A percentile compares a stretch with the other conserved stretches of the same genome.
Conservation (phyloP, 2,329 filamentous ascomycete genomes). For the Penicillium thymicola region DNA sequence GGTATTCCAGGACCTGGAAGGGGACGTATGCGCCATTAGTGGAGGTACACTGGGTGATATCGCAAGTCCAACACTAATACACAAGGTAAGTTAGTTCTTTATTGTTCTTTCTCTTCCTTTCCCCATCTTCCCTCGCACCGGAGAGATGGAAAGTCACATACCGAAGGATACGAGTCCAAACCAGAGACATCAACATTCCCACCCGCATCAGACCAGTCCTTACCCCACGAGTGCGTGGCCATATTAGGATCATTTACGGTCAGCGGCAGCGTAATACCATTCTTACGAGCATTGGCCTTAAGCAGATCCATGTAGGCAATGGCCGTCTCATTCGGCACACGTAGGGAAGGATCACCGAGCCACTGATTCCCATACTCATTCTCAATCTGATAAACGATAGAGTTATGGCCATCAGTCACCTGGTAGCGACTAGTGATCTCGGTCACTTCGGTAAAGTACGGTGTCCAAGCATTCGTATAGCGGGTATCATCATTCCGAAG, state of each 20-base stretch:
- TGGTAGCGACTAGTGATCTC: constrained; percentile 32
- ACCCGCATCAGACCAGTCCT: constrained; percentile 55
- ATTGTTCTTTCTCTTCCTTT: background rate
- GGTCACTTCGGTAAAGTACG: constrained; percentile 30
- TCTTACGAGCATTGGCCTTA: constrained; percentile 52
- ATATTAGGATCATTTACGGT: constrained; percentile 61
- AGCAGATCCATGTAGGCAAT: constrained; percentile 46
- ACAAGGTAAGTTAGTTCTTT: constrained; percentile 37
- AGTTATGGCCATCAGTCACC: constrained; percentile 29
- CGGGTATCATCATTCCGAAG: constrained; percentile 32
- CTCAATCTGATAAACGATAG: constrained; percentile 32
- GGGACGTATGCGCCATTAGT: constrained; percentile 59
- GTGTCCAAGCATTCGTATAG: constrained; percentile 31
- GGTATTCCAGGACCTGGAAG: constrained; percentile 51
- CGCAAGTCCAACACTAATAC: constrained; percentile 62
- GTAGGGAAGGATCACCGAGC: constrained; percentile 27
- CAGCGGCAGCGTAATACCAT: constrained; percentile 58
- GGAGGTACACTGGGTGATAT: constrained; percentile 58
- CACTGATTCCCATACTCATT: constrained; percentile 43
- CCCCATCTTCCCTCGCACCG: background rate
- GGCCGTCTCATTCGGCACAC: constrained; percentile 50
- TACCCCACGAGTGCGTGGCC: constrained; percentile 57
- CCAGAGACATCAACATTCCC: constrained; percentile 41
- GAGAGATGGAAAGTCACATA: constrained; percentile 37
- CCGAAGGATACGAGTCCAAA: constrained; percentile 45